Percentiles rank a stretch among this genome's conserved stretches.
Conservation (phyloP, 768 basidiomycete species). For the Melanogaster broomeanus region DNA sequence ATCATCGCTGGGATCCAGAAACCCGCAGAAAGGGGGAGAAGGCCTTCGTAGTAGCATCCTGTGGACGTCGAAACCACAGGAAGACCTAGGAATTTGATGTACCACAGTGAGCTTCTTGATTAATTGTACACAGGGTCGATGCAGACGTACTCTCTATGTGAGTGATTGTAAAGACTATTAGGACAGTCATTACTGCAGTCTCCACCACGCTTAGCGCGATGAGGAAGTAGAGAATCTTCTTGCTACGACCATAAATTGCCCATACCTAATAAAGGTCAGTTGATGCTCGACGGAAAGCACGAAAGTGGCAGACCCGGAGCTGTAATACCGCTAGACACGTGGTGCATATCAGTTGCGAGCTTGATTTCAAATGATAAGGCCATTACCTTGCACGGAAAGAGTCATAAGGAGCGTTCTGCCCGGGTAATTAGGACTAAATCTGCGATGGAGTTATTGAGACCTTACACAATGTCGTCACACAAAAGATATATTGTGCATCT, state of each 20-base stretch:
- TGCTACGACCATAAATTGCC: conserved; percentile 9
- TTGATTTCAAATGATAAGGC: not conserved
- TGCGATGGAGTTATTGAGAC: not conserved
- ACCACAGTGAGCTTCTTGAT: not conserved
- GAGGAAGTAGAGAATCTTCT: conserved; percentile 1
- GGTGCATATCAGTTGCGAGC: not conserved
- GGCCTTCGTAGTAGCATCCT: conserved; percentile 22
- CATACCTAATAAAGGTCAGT: conserved; percentile 7
- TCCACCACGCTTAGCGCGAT: conserved; percentile 1
- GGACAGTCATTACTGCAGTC: conserved; percentile 1
- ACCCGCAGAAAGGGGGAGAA: conserved; percentile 17
- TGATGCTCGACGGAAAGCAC: not conserved
- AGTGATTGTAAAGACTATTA: conserved; percentile 7
- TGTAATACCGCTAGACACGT: conserved; percentile 3
- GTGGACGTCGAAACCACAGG: conserved; percentile 20
- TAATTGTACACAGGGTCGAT: not conserved
- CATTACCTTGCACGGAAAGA: conserved; percentile 10
- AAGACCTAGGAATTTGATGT: conserved; percentile 8
- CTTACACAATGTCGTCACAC: conserved; percentile 7
- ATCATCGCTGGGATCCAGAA: conserved; percentile 27
- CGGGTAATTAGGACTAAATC: not conserved
- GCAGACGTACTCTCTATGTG: conserved; percentile 3
- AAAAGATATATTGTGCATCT: conserved; percentile 8
- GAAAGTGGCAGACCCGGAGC: not conserved
- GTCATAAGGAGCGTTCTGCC: conserved; percentile 11